Base-by-base conservation (phyloP, 2,329 filamentous ascomycete genomes). In the Arachnomyces sp. region DNA sequence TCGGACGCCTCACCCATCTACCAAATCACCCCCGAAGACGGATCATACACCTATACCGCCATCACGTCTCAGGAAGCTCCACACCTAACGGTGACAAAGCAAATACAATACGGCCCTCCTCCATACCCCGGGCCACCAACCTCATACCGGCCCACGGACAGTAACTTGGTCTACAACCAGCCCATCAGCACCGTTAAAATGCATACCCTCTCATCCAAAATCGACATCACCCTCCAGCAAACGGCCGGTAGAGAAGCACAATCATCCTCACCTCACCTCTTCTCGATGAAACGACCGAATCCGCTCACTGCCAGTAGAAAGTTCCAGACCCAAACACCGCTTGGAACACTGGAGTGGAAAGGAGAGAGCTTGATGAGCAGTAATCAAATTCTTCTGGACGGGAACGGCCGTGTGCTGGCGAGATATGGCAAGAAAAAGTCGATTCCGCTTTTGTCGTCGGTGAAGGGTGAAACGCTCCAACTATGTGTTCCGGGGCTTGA, bases 271-370 rank as follows among this genome's bases (percentile, higher is more conserved):
- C 30, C 34, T 15, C 34, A 33, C 11, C 17, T 37, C 4, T 33
- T 43, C 7, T 38, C 28, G n/a, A 47, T 47, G 47, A 45, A 45
- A 31, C 38, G 45, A 6, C 34, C 42, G 4, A 45, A 49, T 25
- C 38, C 39, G 2, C 31, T 49, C 16, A 31, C 45, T 7, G 16
- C 25, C 18, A 32, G 36, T 7, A 43, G 43, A 25, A 43, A 42
- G 17, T 49, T 49, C 31, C 17, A 36, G 14, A 40, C 31, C 20
- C 37, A 36, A 4, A 37, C 42, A 6, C 36, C 31, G n/a, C 31
- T 49, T 7, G 47, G 47, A 15, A 44, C 30, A 18, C 25, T 49
- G 29, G 36, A 45, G 8, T 47, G 47, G 47, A 45, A 44, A 28
- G 45, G 43, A 17, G 42, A 43, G 4, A 41, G 37, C 9, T 31